Evolutionary conservation across 768 basidiomycete species (phyloP).

Genomic region (Strobilomyces echinocephalus): DNA sequence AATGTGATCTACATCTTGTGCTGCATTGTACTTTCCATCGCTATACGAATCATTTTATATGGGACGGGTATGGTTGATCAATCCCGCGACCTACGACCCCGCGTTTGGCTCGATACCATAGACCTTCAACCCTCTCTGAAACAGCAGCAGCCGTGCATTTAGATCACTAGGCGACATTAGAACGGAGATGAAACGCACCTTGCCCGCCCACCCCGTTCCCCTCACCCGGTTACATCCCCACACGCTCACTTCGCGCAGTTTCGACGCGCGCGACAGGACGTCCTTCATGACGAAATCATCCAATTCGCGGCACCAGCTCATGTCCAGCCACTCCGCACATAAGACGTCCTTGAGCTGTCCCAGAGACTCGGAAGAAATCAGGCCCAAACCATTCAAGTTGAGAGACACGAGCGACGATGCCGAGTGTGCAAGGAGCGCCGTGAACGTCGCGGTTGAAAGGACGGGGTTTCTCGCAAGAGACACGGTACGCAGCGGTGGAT

Average conservation of each 20-base stretch:
- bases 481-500: constrained; percentile 46
- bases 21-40: background rate
- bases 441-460: constrained; percentile 51
- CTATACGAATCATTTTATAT: background rate
- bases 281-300: constrained; percentile 80
- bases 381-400: constrained; percentile 76
- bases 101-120: constrained; percentile 40
- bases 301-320: constrained; percentile 80
- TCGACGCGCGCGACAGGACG: constrained; percentile 45
- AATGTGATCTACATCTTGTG: background rate
- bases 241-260: constrained; percentile 43
- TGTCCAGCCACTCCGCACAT: constrained; percentile 57
- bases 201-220: constrained; percentile 38
- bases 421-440: constrained; percentile 64
- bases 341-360: constrained; percentile 32
- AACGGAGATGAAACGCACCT: constrained; percentile 32
- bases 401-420: constrained; percentile 53
- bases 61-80: background rate
- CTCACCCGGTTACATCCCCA: constrained; percentile 53
- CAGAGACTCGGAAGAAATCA: constrained; percentile 47
- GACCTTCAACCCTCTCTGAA: constrained; percentile 26
- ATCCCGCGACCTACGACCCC: constrained; percentile 1
- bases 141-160: background rate
- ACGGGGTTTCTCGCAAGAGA: constrained; percentile 61
- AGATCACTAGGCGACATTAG: background rate